A percentile compares a stretch with the other conserved stretches of the same genome.
Conservation (phyloP, 139 green algal genomes). For the Chlamydomonas sphaeroides region DNA sequence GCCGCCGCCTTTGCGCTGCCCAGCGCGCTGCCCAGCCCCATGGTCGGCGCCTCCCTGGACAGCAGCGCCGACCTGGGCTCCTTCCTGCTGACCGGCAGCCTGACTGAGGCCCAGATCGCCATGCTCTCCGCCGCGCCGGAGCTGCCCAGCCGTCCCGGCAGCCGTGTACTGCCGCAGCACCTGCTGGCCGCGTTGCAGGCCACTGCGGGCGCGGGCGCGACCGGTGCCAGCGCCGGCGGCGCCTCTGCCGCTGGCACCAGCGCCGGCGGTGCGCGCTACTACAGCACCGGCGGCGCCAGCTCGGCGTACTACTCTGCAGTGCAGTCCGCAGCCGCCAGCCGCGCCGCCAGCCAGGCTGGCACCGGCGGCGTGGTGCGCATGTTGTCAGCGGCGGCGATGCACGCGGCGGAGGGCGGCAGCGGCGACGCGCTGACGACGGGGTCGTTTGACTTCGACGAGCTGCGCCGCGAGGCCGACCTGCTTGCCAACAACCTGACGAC, state of each 20-base stretch:
- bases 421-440: neutral
- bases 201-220: neutral
- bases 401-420: too few relatives aligned
- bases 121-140: conserved; percentile 22
- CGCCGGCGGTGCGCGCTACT: too few relatives aligned
- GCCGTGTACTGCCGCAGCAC: neutral
- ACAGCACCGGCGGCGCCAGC: neutral
- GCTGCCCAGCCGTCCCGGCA: conserved; percentile 21
- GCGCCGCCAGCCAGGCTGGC: neutral
- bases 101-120: conserved; percentile 11
- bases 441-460: conserved; percentile 33
- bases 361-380: too few relatives aligned
- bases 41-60: neutral
- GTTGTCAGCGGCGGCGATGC: too few relatives aligned
- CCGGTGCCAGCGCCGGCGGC: neutral
- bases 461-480: conserved; percentile 21
- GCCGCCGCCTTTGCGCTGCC: too few relatives aligned
- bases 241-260: neutral
- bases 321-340: neutral
- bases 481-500: neutral
- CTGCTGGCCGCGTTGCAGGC: neutral
- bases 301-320: neutral
- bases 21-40: neutral
- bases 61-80: neutral
- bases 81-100: neutral